Base-by-base conservation (phyloP, 139 green algal species). In the Chlorella sp. region DNA sequence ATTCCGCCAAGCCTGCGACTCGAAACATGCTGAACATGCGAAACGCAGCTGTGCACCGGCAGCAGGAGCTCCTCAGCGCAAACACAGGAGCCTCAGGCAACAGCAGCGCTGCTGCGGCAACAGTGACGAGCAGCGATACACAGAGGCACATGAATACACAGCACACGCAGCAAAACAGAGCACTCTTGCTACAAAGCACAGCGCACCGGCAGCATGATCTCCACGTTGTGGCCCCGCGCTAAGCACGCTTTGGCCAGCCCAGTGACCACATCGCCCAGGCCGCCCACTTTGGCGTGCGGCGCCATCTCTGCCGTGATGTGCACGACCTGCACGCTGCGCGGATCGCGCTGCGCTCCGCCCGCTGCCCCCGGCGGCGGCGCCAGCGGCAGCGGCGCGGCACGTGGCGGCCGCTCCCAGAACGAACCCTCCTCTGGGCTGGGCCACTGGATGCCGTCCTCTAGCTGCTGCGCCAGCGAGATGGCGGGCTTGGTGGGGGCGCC, bases 301-400 rank as follows among this genome's bases (percentile, higher is more conserved):
- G 96, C 96, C 92, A 99, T 95, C 92, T 99, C 96, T 0, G 96
- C 96, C 3, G 95, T 96, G 30, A 99, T 84, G 89, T 99, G 96
- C 62, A 98, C 90, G 1, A 99, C 87, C 75, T 98, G 89, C 67
- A 98, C 71, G 2, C 76, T 78, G 32, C 86, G 57, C 1, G 74
- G 26, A 81, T 96, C 92, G 30, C 67, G 78, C 13, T 56, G 21
- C 7, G 23, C 51, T 3, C 15, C 38, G 18, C 3, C 11, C 25
- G 57, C 28, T 34, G 44, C 39, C 23, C 36, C 38, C 20, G 55
- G 21, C 17, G 71, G 38, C 56, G 65, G 51, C 20, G 64, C 25
- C 21, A 83, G 30, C 36, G 80, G 75, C n/a, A 72, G 57, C 25
- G 84, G 60, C 21, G 80, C 36, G 18, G 21, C 78, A 62, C 85